Conservation (phyloP, 805 yeast species). For the Scheffersomyces spartinae region DNA sequence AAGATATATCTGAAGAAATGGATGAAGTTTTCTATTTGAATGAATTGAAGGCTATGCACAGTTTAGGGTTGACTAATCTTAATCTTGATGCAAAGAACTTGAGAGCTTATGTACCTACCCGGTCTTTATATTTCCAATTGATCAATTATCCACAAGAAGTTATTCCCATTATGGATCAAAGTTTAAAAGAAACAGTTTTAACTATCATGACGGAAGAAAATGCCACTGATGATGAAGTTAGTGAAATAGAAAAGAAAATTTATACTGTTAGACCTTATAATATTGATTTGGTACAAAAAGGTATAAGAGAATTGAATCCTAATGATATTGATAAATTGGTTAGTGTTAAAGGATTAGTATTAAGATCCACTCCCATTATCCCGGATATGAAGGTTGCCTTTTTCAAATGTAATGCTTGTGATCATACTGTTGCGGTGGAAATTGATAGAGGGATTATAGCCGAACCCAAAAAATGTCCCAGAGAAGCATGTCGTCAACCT, state of each 20-base stretch:
- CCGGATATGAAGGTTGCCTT: conserved; percentile 98
- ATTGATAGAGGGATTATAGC: conserved; percentile 90
- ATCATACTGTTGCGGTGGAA: conserved; percentile 82
- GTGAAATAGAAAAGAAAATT: conserved; percentile 66
- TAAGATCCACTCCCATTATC: conserved; percentile 80
- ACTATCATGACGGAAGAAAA: conserved; percentile 50
- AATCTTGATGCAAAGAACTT: conserved; percentile 78
- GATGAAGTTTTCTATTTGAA: conserved; percentile 66
- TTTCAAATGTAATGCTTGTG: conserved; percentile 90
- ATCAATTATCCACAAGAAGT: conserved; percentile 94
- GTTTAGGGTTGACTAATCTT: conserved; percentile 68
- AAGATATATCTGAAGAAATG: conserved; percentile 38
- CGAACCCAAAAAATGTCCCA: conserved; percentile 90
- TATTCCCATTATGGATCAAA: conserved; percentile 95
- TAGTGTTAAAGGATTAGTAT: conserved; percentile 78
- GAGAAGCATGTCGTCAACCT: conserved; percentile 68
- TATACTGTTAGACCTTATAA: conserved; percentile 88
- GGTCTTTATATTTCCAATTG: conserved; percentile 73
- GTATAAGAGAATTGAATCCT: conserved; percentile 90
- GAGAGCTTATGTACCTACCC: conserved; percentile 62
- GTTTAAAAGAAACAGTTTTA: conserved; percentile 81
- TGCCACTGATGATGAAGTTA: conserved; percentile 36
- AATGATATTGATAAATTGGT: conserved; percentile 90
- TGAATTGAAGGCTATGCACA: conserved; percentile 62
- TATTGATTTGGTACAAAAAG: conserved; percentile 51